Percentiles rank a stretch among this genome's conserved stretches.
Conservation (phyloP, 2,329 filamentous ascomycete species). For the Incumbomyces lentus region DNA sequence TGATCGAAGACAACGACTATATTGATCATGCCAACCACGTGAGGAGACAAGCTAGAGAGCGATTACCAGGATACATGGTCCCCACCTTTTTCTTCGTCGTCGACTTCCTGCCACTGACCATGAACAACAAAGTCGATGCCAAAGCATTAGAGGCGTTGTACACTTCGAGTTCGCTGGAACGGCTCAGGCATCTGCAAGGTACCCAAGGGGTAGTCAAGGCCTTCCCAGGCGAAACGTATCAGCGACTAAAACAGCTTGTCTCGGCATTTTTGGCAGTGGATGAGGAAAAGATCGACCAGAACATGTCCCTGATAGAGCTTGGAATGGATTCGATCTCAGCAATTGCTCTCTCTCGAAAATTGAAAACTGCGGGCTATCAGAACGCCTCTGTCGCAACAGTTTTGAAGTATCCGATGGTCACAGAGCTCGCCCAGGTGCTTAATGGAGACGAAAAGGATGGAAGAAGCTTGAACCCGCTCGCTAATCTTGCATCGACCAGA, state of each 20-base stretch:
- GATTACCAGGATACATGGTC: constrained; percentile 78
- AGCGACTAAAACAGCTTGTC: constrained; percentile 3
- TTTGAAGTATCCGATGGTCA: constrained; percentile 50
- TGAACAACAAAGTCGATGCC: constrained; percentile 81
- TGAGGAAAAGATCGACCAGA: constrained; percentile 36
- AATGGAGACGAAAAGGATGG: too few relatives aligned
- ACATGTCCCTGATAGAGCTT: constrained; percentile 68
- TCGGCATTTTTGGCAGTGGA: constrained; percentile 37
- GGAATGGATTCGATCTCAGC: constrained; percentile 83
- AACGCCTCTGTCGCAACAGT: constrained; percentile 55
- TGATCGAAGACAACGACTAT: constrained; percentile 31
- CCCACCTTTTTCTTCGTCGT: constrained; percentile 72
- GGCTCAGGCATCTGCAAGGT: constrained; percentile 47
- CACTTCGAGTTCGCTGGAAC: constrained; percentile 38
- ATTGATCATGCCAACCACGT: constrained; percentile 37
- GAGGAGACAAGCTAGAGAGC: constrained; percentile 54
- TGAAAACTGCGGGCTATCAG: constrained; percentile 54
- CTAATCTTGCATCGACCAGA: constrained; percentile 27
- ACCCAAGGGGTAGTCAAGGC: constrained; percentile 40
- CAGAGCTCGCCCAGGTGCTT: constrained; percentile 36
- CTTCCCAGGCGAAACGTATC: not conserved
- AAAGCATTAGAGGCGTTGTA: constrained; percentile 62
- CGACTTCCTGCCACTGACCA: constrained; percentile 63
- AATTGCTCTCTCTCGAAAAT: constrained; percentile 54
- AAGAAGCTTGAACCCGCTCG: too few relatives aligned